Evolutionary conservation across 257 asterid genomes (phyloP).

Genomic region (Lavandula angustifolia): DNA sequence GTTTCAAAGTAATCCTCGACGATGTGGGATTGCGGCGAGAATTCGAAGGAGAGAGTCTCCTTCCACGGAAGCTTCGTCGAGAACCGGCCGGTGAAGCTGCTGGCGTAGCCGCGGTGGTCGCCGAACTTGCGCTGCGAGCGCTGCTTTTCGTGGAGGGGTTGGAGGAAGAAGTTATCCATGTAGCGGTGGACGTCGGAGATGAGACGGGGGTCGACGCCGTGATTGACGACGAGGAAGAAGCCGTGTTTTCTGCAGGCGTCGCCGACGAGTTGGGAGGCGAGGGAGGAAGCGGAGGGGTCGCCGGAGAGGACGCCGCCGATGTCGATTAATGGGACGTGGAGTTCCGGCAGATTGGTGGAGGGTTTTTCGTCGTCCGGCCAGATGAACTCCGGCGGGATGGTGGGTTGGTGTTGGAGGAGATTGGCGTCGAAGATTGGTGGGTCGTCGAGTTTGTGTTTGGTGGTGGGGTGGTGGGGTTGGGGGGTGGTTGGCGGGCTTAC

Average conservation of each 20-base stretch:
- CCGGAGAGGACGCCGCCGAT: conserved; percentile 71
- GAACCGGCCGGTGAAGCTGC: conserved; percentile 86
- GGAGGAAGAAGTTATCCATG: conserved; percentile 69
- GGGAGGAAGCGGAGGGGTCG: conserved; percentile 41
- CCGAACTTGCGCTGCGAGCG: conserved; percentile 67
- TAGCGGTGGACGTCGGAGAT: conserved; percentile 59
- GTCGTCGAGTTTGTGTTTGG: not conserved
- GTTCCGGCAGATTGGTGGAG: conserved; percentile 38
- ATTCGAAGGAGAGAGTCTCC: conserved; percentile 83
- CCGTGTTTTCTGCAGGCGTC: conserved; percentile 73
- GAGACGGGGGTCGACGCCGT: conserved; percentile 59
- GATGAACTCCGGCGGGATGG: conserved; percentile 67
- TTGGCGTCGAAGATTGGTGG: conserved; percentile 55
- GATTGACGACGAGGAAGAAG: conserved; percentile 75
- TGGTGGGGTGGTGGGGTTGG: too few species aligned
- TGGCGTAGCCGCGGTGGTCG: conserved; percentile 87
- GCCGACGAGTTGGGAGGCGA: conserved; percentile 60
- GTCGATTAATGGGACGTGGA: conserved; percentile 67
- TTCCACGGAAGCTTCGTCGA: conserved; percentile 93
- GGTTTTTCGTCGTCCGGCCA: conserved; percentile 96
- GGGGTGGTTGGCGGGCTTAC: too few species aligned
- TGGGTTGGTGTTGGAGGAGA: conserved; percentile 38
- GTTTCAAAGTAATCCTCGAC: conserved; percentile 61
- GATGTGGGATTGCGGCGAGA: conserved; percentile 42
- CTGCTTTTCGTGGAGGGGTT: conserved; percentile 60